Conservation (phyloP, 1,284 basidiomycete species). For the Omphalotus olearius region DNA sequence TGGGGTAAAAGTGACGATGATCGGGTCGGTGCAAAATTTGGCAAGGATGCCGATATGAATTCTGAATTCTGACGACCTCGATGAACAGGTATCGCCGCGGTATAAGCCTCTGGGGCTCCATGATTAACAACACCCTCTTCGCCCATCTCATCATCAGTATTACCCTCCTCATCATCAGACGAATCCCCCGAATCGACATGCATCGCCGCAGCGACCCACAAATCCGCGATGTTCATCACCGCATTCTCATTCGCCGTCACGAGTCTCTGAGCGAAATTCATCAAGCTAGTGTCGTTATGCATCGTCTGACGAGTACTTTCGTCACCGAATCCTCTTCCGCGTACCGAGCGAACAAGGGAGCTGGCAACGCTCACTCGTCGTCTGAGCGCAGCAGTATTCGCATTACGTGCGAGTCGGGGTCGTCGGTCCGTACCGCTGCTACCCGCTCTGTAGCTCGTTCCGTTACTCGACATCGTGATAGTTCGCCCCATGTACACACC, state of each 20-base stretch:
- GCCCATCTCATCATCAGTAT: conserved; percentile 31
- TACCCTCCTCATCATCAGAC: conserved; percentile 53
- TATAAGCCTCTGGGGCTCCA: no score
- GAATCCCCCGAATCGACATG: conserved; percentile 63
- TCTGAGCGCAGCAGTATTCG: conserved; percentile 27
- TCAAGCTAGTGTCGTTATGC: conserved; percentile 39
- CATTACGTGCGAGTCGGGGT: conserved; percentile 42
- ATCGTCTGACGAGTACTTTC: background rate
- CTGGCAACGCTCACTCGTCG: conserved; percentile 44
- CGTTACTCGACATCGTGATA: background rate
- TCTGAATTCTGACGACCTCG: no score
- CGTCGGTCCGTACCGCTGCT: background rate
- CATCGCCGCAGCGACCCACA: conserved; percentile 93
- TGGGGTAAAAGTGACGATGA: no score
- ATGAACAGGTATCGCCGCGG: no score
- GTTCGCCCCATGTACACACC: conserved; percentile 61
- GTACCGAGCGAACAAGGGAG: conserved; percentile 34
- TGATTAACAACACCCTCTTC: background rate
- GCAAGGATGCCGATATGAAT: no score
- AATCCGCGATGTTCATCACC: conserved; percentile 83
- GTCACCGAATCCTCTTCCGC: background rate
- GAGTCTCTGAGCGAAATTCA: conserved; percentile 84
- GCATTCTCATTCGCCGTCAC: conserved; percentile 89
- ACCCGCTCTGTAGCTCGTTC: background rate
- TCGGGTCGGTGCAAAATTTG: no score